Evolutionary conservation across 768 basidiomycete species (phyloP).

Genomic region (Pholiota microspora): DNA sequence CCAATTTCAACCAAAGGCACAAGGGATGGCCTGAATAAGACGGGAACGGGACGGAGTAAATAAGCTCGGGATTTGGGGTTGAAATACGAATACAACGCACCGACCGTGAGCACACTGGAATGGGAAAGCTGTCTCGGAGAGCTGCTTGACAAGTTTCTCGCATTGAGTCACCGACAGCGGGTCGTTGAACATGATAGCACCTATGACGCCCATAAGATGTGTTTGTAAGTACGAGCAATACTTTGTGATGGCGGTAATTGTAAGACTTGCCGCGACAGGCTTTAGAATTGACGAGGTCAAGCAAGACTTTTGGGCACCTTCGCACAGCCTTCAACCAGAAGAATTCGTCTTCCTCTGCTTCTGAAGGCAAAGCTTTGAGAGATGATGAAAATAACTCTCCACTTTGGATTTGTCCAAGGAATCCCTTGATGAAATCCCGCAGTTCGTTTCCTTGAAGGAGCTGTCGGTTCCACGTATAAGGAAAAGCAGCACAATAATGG

Average conservation of each 20-base stretch:
- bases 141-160: slow-evolving; percentile 57
- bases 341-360: slow-evolving; percentile 26
- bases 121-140: slow-evolving; percentile 76
- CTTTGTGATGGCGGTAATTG: not conserved
- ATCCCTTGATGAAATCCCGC: slow-evolving; percentile 71
- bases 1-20: slow-evolving; percentile 34
- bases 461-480: slow-evolving; percentile 31
- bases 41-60: slow-evolving; percentile 6
- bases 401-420: slow-evolving; percentile 58
- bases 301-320: slow-evolving; percentile 77
- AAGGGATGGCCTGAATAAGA: slow-evolving; percentile 35
- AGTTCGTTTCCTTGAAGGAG: slow-evolving; percentile 70
- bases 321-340: slow-evolving; percentile 73
- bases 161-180: slow-evolving; percentile 66
- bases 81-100: slow-evolving; percentile 33
- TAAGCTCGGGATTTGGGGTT: slow-evolving; percentile 7
- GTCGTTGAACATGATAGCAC: slow-evolving; percentile 98
- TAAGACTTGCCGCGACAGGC: slow-evolving; percentile 80
- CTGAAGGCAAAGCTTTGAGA: slow-evolving; percentile 22
- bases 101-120: slow-evolving; percentile 98
- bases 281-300: slow-evolving; percentile 90
- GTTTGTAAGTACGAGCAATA: not conserved
- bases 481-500: slow-evolving; percentile 12
- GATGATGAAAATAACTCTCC: slow-evolving; percentile 33
- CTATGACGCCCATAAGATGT: slow-evolving; percentile 37